These are phyloP conservation scores for Bipolaris zeicola DNA, from an alignment of 2,329 filamentous ascomycete species.

Conservation along the genomic window DNA sequence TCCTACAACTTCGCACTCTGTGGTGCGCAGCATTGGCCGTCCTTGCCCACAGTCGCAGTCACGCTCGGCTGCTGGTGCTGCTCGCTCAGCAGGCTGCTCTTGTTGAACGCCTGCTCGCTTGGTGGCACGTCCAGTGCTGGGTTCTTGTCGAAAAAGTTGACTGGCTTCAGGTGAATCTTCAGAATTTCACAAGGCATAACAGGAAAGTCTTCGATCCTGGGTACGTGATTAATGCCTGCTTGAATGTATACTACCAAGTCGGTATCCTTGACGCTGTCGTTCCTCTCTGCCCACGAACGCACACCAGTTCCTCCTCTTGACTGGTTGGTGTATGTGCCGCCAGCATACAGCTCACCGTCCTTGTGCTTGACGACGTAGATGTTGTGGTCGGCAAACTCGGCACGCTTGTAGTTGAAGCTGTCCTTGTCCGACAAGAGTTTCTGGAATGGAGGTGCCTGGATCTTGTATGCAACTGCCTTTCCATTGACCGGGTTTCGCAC, in stretches of 20 bases:
- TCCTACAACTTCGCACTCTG: constrained; percentile 23
- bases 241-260: constrained; percentile 64
- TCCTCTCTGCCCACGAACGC: constrained; percentile 56
- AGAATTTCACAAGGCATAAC: constrained; percentile 59
- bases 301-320: constrained; percentile 59
- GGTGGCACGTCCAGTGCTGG: constrained; percentile 65
- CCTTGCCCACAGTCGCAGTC: constrained; percentile 42
- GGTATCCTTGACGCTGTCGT: constrained; percentile 60
- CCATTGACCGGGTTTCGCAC: constrained; percentile 55
- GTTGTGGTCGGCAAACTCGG: constrained; percentile 63
- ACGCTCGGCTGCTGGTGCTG: constrained; percentile 46
- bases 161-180: constrained; percentile 62
- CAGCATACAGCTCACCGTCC: constrained; percentile 65
- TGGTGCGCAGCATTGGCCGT: constrained; percentile 49
- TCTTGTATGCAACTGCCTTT: constrained; percentile 58
- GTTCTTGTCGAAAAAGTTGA: constrained; percentile 65
- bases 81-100: constrained; percentile 46
- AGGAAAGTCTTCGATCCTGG: constrained; percentile 52
- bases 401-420: constrained; percentile 62
- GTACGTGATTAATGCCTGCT: constrained; percentile 64
- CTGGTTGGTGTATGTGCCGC: constrained; percentile 66
- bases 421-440: constrained; percentile 59
- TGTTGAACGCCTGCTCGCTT: constrained; percentile 56
- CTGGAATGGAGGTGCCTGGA: constrained; percentile 56
- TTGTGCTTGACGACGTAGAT: constrained; percentile 64